Base-by-base conservation (phyloP, 768 basidiomycete genomes). In the Agrocybe pediades region DNA sequence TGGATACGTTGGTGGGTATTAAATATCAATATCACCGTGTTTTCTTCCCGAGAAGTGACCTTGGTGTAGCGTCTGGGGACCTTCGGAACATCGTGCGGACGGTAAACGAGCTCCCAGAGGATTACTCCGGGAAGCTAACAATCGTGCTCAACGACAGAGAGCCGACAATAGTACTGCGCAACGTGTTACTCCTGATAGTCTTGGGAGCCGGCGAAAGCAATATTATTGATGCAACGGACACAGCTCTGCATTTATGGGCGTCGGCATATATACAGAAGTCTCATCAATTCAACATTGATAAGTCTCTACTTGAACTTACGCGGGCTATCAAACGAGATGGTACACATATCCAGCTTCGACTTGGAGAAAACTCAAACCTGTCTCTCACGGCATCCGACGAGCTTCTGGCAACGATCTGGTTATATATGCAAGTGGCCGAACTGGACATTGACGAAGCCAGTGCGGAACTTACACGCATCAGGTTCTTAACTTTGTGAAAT, bases 171-270 rank as follows among this genome's bases (percentile, higher is more conserved):
- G 65, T 68, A 13, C 61, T 65, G 17, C 74, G 80, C 24, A 81
- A 81, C 46, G 58, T 80, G 15, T 16, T 73, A 0, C 52, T 81
- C 11, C 71, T 81, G 19, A 58, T 73, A 19, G 71, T 79, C 40
- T 66, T 81, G n/a, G 71, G 71, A 2, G 67, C 57, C 17, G 56
- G 72, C 36, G 44, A 65, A 1, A 13, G n/a, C n/a, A 68, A 78
- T 48, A 47, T 49, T 51, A 62, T 9, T 6, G 19, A 69, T 17
- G 74, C 74, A 1, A 78, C 71, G 7, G 80, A 80, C 33, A 59
- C 71, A 3, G 78, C 77, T 5, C 66, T 80, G 19, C 79, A 81
- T 53, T 73, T 77, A 47, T 80, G 76, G 75, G 79, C 78, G 49
- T 81, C 80, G 1, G 67, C 67, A 6, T 74, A 74, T 52, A 45